Evolutionary conservation across 2,329 filamentous ascomycete genomes (phyloP).

Genomic region (Laburnicola sp.): DNA sequence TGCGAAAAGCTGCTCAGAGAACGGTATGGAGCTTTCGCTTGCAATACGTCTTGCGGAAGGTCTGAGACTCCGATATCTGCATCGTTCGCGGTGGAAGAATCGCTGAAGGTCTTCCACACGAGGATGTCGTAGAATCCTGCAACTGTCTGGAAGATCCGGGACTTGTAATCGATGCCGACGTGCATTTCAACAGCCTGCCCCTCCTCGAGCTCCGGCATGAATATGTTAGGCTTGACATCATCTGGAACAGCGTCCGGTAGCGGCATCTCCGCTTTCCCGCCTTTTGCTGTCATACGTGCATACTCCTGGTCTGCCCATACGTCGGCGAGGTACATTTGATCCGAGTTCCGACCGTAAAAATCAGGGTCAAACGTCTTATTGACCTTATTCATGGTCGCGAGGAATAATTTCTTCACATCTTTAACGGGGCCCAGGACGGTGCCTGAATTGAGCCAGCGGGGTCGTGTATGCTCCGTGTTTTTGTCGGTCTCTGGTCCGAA

Average conservation of each 20-base stretch:
- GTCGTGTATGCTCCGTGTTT: not conserved
- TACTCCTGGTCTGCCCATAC: constrained; percentile 6
- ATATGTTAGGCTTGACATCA: not conserved
- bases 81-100: not conserved
- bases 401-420: not conserved
- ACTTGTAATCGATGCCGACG: constrained; percentile 1
- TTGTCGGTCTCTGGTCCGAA: constrained; percentile 2
- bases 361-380: constrained; percentile 2
- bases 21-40: not conserved
- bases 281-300: not conserved
- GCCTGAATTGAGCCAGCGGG: constrained; percentile 7
- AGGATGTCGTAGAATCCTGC: not conserved
- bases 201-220: not conserved
- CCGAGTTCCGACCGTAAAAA: not conserved
- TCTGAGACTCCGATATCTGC: not conserved
- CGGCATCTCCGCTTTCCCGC: not conserved
- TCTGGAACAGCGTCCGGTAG: not conserved
- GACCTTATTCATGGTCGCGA: not conserved
- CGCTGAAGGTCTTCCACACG: not conserved
- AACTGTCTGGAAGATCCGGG: not conserved
- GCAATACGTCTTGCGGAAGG: not conserved
- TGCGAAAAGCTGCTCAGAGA: not conserved
- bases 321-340: constrained; percentile 4
- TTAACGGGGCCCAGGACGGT: not conserved
- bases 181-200: not conserved